These are phyloP conservation scores for Penicillium occitanis DNA, from an alignment of 2,329 filamentous ascomycete genomes.

Conservation along the genomic window DNA sequence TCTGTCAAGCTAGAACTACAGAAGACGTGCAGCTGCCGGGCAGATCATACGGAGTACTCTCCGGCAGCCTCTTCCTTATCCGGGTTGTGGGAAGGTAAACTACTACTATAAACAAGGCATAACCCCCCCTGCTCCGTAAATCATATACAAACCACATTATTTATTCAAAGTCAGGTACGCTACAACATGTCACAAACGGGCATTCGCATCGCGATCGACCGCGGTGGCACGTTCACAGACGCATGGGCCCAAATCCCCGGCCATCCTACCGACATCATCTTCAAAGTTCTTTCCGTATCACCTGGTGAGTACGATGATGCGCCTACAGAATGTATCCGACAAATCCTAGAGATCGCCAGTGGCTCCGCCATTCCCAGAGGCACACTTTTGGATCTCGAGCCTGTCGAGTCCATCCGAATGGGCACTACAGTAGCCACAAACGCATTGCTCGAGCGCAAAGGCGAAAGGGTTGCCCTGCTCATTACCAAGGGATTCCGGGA, in stretches of 20 bases:
- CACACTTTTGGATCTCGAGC: conserved; percentile 22
- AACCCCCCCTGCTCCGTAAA: no score
- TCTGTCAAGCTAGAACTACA: conserved; percentile 14
- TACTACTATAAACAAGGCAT: no score
- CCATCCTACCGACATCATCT: conserved; percentile 26
- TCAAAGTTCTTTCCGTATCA: conserved; percentile 31
- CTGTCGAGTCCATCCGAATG: conserved; percentile 66
- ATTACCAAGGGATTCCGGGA: conserved; percentile 83
- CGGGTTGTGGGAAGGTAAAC: no score
- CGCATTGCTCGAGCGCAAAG: conserved; percentile 79
- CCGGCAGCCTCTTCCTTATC: conserved; percentile 1
- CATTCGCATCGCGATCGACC: conserved; percentile 23
- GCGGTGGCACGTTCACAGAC: conserved; percentile 24
- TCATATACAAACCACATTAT: no score
- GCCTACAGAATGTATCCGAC: conserved; percentile 81
- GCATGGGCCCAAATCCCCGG: conserved; percentile 23
- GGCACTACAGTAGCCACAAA: conserved; percentile 90
- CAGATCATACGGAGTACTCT: conserved; percentile 5
- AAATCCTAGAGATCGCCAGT: conserved; percentile 50
- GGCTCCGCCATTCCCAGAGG: conserved; percentile 24
- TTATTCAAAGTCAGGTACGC: no score
- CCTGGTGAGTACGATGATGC: conserved; percentile 31
- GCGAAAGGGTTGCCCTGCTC: conserved; percentile 77
- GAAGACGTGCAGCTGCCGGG: conserved; percentile 9
- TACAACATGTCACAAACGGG: not conserved